phyloP scores from a whole-genome alignment of 2,329 filamentous ascomycete genomes.

The Cordyceps fumosorosea region DNA sequence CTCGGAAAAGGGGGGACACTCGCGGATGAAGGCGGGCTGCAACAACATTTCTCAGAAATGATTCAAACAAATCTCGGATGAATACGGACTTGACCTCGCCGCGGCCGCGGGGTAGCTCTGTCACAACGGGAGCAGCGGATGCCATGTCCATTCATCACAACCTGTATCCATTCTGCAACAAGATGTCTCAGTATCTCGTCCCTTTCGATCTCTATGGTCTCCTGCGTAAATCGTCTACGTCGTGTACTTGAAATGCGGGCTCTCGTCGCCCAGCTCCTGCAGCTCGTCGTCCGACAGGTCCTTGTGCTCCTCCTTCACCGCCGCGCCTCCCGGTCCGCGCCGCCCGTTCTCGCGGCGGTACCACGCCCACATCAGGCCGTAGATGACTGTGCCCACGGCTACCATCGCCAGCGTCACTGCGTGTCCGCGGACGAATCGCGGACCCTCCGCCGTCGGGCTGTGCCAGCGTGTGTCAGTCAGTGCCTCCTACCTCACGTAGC shows the following conservation, averaged over 20 bases:
- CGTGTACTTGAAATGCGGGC: conserved; percentile 42
- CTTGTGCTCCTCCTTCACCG: conserved; percentile 30
- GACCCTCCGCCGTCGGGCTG: conserved; percentile 40
- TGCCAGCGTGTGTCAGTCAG: not conserved
- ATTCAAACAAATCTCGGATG: too few relatives aligned
- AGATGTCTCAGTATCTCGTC: too few relatives aligned
- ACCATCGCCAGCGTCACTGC: conserved; percentile 55
- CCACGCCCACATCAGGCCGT: conserved; percentile 48
- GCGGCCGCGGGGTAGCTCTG: too few relatives aligned
- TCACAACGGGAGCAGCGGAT: too few relatives aligned
- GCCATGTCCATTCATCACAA: too few relatives aligned
- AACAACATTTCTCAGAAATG: too few relatives aligned
- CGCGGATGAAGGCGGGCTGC: not conserved
- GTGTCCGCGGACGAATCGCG: conserved; percentile 56
- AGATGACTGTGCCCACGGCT: conserved; percentile 45
- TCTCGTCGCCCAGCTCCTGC: conserved; percentile 46
- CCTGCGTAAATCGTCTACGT: conserved; percentile 18
- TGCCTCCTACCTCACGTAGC: too few relatives aligned
- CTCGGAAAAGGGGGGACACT: too few relatives aligned
- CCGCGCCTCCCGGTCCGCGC: conserved; percentile 28
- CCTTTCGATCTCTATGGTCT: not conserved
- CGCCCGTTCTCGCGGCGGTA: conserved; percentile 41
- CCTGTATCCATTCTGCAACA: too few relatives aligned
- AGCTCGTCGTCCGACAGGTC: conserved; percentile 40
- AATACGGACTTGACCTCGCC: too few relatives aligned